These are phyloP conservation scores for Rhodofomes roseus DNA, from an alignment of 1,284 basidiomycete genomes.

Conservation along the genomic window DNA sequence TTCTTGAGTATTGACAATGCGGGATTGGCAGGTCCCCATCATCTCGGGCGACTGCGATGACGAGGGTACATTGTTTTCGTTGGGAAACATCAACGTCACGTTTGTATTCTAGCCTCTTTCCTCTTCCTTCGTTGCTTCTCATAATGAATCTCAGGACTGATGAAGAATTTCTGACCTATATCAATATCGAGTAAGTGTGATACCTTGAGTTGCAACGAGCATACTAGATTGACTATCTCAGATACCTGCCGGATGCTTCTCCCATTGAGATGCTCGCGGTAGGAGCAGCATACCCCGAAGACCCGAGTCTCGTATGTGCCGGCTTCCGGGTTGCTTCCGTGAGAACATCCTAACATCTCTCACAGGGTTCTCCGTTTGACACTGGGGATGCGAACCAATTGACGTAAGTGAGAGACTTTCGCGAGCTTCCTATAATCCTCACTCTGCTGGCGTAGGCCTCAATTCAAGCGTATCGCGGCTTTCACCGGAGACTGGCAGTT, in stretches of 20 bases:
- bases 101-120: not conserved
- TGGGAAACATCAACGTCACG: conserved; percentile 20
- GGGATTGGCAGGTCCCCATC: not conserved
- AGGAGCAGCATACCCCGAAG: conserved; percentile 2
- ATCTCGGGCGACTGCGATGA: conserved; percentile 30
- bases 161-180: conserved; percentile 10
- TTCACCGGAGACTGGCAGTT: conserved; percentile 47
- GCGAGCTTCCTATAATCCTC: not conserved
- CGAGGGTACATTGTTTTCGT: conserved; percentile 30
- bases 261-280: conserved; percentile 6
- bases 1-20: not conserved
- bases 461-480: conserved; percentile 48
- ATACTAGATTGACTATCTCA: not conserved
- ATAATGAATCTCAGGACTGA: conserved; percentile 9
- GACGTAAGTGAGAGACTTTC: conserved; percentile 9
- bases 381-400: conserved; percentile 42
- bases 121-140: not conserved
- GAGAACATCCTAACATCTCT: not conserved
- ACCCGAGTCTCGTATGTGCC: conserved; percentile 3
- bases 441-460: conserved; percentile 3
- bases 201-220: not conserved
- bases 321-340: not conserved
- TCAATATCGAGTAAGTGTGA: conserved; percentile 8
- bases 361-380: conserved; percentile 46
- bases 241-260: conserved; percentile 15